phyloP scores from a whole-genome alignment of 768 basidiomycete species.

The Pleurotus pulmonarius region DNA sequence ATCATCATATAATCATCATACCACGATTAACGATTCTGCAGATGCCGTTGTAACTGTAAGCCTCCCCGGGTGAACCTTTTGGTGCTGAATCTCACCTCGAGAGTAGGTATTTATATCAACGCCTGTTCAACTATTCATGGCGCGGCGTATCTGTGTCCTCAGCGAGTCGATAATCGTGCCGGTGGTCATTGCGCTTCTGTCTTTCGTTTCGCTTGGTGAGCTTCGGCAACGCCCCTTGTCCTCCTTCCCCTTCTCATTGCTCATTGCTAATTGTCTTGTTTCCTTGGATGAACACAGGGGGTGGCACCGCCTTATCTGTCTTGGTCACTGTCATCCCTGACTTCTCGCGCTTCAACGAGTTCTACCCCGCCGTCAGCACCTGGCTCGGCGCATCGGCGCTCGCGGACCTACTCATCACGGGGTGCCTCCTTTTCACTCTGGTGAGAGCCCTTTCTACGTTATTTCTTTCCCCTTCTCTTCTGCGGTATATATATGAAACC shows the following conservation, averaged over 20 bases:
- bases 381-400: constrained; percentile 6
- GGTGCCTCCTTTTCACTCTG: constrained; percentile 1
- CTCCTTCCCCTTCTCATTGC: too few species aligned
- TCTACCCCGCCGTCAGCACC: background rate
- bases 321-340: background rate
- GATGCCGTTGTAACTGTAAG: constrained; percentile 7
- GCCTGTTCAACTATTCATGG: constrained; percentile 8
- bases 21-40: too few species aligned
- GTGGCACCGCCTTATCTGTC: constrained; percentile 1
- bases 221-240: background rate
- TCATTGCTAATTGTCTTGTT: background rate
- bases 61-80: too few species aligned
- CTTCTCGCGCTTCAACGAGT: background rate
- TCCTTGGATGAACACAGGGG: background rate
- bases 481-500: background rate
- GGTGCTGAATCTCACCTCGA: background rate
- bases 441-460: background rate
- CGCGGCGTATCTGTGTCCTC: constrained; percentile 5
- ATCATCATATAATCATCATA: too few species aligned
- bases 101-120: constrained; percentile 8
- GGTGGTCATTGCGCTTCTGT: background rate
- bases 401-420: constrained; percentile 8
- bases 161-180: background rate
- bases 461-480: too few species aligned
- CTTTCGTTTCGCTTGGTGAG: constrained; percentile 5